A percentile compares a stretch with the other conserved stretches of the same genome.
These are phyloP conservation scores for Sphagnum tenellum DNA, from an alignment of 225 moss, liverwort and hornwort genomes.

Conservation along the genomic window DNA sequence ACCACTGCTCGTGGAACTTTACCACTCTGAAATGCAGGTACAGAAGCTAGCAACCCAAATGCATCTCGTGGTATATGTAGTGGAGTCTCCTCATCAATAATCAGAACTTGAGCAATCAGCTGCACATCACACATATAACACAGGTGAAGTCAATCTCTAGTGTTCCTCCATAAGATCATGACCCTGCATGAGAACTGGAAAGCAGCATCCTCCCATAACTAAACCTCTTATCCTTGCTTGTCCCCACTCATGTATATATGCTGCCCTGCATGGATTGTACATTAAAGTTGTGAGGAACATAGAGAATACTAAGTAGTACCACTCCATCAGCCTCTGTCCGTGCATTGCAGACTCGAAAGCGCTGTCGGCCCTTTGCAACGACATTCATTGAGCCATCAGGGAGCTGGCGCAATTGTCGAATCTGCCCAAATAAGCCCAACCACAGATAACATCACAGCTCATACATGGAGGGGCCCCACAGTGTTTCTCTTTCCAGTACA, in stretches of 20 bases:
- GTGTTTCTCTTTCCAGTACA: too few relatives aligned
- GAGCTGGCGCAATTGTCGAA: conserved; percentile 79
- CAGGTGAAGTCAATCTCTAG: too few relatives aligned
- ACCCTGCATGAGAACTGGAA: too few relatives aligned
- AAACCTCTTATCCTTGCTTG: neutral
- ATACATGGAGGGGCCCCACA: neutral
- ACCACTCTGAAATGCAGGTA: conserved; percentile 70
- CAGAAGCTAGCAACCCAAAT: conserved; percentile 61
- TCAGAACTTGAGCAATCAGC: conserved; percentile 92
- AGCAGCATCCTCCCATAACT: neutral
- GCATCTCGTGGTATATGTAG: conserved; percentile 79
- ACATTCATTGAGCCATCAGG: conserved; percentile 94
- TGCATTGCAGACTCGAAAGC: conserved; percentile 76
- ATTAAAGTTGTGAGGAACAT: conserved; percentile 1
- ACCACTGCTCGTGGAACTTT: conserved; percentile 72
- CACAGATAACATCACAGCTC: neutral
- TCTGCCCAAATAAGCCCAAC: conserved; percentile 26
- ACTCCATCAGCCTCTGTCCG: conserved; percentile 95
- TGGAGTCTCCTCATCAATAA: conserved; percentile 85
- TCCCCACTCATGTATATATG: neutral
- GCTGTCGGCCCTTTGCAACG: conserved; percentile 81
- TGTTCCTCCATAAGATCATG: too few relatives aligned
- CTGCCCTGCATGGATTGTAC: neutral
- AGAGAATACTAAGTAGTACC: conserved; percentile 22
- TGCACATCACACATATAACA: conserved; percentile 8